Conservation (phyloP, 352 stramenopile species). For the Peronospora destructor region DNA sequence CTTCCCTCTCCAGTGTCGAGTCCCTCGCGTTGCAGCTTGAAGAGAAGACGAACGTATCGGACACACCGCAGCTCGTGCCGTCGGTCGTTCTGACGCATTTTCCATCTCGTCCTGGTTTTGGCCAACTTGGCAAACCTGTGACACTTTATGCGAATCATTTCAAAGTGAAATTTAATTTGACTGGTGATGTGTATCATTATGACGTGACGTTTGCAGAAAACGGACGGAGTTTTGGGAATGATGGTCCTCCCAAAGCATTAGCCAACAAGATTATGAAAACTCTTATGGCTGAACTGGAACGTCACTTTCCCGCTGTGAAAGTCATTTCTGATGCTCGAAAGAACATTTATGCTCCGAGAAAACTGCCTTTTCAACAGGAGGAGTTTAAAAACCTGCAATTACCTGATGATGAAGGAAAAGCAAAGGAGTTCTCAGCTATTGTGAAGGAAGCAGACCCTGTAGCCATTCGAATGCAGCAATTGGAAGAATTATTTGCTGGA, state of each 20-base stretch:
- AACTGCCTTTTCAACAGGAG: slow-evolving; percentile 40
- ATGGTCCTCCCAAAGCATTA: slow-evolving; percentile 48
- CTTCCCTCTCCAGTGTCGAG: slow-evolving; percentile 2
- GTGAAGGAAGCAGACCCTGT: slow-evolving; percentile 54
- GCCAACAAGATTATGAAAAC: slow-evolving; percentile 50
- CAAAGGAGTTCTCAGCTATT: slow-evolving; percentile 36
- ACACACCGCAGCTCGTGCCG: slow-evolving; percentile 24
- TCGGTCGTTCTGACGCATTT: slow-evolving; percentile 39
- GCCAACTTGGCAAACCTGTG: slow-evolving; percentile 31
- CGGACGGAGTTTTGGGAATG: slow-evolving; percentile 33
- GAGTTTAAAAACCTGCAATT: slow-evolving; percentile 35
- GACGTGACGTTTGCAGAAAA: slow-evolving; percentile 49
- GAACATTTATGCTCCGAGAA: slow-evolving; percentile 46
- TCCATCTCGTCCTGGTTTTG: slow-evolving; percentile 50
- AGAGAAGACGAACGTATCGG: slow-evolving; percentile 28
- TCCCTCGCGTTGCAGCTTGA: slow-evolving; percentile 27
- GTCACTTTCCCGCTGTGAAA: slow-evolving; percentile 29
- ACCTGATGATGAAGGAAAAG: slow-evolving; percentile 36
- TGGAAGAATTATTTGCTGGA: slow-evolving; percentile 46
- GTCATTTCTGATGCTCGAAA: slow-evolving; percentile 49
- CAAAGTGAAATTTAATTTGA: slow-evolving; percentile 39
- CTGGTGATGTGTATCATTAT: slow-evolving; percentile 65
- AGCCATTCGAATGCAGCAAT: slow-evolving; percentile 55
- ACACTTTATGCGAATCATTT: slow-evolving; percentile 65
- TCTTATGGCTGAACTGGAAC: slow-evolving; percentile 34